Base-by-base conservation (phyloP, 2,329 filamentous ascomycete genomes). In the Metarhizium album region DNA sequence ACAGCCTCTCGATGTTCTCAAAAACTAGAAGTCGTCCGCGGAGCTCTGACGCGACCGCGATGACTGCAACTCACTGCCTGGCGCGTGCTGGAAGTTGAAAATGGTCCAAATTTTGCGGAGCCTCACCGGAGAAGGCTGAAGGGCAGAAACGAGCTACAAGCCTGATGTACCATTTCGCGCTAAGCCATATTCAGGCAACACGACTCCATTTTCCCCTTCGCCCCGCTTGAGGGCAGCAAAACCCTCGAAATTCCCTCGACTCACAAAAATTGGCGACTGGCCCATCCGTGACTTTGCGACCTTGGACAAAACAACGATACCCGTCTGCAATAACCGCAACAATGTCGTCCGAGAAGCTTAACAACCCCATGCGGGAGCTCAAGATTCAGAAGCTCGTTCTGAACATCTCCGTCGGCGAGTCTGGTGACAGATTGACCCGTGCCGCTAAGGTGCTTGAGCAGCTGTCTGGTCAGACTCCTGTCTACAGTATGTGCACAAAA, bases 361-460 rank as follows among this genome's bases (percentile, higher is more conserved):
- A 81, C 74, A 98, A 98, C 84, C 91, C 93, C 80, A 98, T 98
- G 93, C 88, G 90, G 81, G 91, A 98, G 81, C 88, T 97, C 73
- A 89, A 90, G 81, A 93, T 96, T 79, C 89, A 95, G 80, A 96
- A 96, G 83, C 88, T 96, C 74, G 90, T 95, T 75, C 87, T 96
- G 73, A 96, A 96, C 86, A 96, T 96, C 78, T 96, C 88, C 66
- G 93, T 98, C 68, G 93, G 93, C 79, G 93, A 98, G 83, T 97
- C 91, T 86, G 93, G 93, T 88, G 93, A 98, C 80, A 95, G 93
- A 85, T 86, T 98, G 73, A 98, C 93, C 67, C 88, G 93, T 86
- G 93, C 93, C 72, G 93, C 93, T 71, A 98, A 98, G 85, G 93
- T 98, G 83, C 83, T 98, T 67, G 93, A 98, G 82, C 93, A 98